Evolutionary conservation across 2,329 filamentous ascomycete genomes (phyloP).

Genomic region (Beauveria asiatica): DNA sequence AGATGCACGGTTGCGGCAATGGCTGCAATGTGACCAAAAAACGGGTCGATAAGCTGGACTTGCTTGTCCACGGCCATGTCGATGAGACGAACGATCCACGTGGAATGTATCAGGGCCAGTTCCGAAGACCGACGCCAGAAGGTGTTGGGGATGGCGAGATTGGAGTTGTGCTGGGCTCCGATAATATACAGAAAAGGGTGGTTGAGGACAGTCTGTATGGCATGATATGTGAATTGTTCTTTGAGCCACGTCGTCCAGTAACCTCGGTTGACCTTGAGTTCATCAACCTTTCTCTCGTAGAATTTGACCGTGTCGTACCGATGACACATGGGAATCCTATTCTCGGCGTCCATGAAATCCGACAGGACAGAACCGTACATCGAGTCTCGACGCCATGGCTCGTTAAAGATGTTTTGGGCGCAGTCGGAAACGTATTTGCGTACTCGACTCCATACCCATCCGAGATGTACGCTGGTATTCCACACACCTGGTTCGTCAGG

Average conservation of each 20-base stretch:
- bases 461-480: conserved; percentile 40
- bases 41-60: conserved; percentile 39
- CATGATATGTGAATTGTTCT: conserved; percentile 44
- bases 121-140: conserved; percentile 46
- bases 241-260: conserved; percentile 46
- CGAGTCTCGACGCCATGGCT: conserved; percentile 44
- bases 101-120: conserved; percentile 41
- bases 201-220: conserved; percentile 41
- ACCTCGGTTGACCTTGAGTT: conserved; percentile 33
- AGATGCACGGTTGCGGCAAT: conserved; percentile 46
- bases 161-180: conserved; percentile 42
- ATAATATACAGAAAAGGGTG: conserved; percentile 46
- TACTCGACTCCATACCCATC: conserved; percentile 43
- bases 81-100: conserved; percentile 46
- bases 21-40: conserved; percentile 42
- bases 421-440: conserved; percentile 40
- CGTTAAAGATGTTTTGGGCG: conserved; percentile 35
- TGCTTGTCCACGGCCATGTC: conserved; percentile 45
- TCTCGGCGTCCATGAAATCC: conserved; percentile 43
- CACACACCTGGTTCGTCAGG: conserved; percentile 38
- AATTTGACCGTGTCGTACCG: conserved; percentile 45
- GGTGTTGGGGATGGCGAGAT: conserved; percentile 43
- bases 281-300: conserved; percentile 38
- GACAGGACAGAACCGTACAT: conserved; percentile 42
- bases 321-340: conserved; percentile 39